phyloP scores from a whole-genome alignment of 202 grass and related monocot genomes.

The Cymbopogon flexuosus region DNA sequence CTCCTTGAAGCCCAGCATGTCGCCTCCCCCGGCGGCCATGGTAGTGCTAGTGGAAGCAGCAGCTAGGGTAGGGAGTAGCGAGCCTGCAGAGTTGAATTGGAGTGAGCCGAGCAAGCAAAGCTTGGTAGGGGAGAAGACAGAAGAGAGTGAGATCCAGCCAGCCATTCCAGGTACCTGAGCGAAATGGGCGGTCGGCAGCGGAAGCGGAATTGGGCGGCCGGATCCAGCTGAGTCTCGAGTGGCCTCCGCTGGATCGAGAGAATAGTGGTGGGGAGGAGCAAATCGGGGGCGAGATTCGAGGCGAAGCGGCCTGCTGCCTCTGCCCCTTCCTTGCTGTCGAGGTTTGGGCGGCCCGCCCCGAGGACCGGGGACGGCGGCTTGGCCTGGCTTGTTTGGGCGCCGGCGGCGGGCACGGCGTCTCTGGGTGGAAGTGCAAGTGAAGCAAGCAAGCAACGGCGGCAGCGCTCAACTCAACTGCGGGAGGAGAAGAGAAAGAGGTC shows the following conservation, averaged over 20 bases:
- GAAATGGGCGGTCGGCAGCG: background rate
- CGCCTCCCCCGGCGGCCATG: background rate
- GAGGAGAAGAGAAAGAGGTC: no score
- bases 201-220: background rate
- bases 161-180: background rate
- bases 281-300: background rate
- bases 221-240: background rate
- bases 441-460: background rate
- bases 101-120: background rate
- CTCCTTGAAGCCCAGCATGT: conserved; percentile 47
- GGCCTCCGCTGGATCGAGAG: background rate
- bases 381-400: no score
- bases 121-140: background rate
- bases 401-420: no score
- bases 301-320: background rate
- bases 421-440: background rate
- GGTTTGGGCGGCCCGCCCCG: background rate
- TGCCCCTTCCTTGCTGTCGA: no score
- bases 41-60: background rate
- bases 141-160: background rate
- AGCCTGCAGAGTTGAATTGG: background rate
- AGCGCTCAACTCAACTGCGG: no score
- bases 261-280: background rate
- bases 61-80: background rate
- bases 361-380: background rate